A percentile compares a stretch with the other conserved stretches of the same genome.
Conservation (phyloP, 257 asterid genomes). For the Solanum piurae region DNA sequence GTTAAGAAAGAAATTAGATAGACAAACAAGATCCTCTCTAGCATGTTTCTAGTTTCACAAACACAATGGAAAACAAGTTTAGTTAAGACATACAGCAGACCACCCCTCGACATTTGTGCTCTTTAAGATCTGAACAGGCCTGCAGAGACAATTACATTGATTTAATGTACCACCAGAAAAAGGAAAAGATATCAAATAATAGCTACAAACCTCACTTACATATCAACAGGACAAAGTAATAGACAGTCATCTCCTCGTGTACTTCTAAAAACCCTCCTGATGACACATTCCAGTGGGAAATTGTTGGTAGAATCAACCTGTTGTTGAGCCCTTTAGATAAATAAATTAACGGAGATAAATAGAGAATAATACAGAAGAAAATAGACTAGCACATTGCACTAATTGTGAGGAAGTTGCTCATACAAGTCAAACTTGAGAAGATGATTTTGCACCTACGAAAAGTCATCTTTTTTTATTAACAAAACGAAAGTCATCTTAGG, state of each 20-base stretch:
- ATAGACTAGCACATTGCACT: neutral
- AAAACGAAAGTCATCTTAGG: neutral
- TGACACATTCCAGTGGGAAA: slow-evolving; percentile 76
- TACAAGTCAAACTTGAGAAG: neutral
- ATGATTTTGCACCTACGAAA: neutral
- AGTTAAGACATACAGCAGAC: slow-evolving; percentile 77
- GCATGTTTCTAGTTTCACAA: neutral
- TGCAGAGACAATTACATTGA: slow-evolving; percentile 20
- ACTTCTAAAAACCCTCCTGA: slow-evolving; percentile 78
- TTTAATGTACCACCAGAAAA: slow-evolving; percentile 5
- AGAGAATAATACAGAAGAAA: neutral
- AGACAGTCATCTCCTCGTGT: slow-evolving; percentile 80
- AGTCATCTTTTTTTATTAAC: neutral
- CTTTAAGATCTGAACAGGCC: slow-evolving; percentile 93
- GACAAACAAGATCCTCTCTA: neutral
- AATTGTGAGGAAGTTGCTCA: neutral
- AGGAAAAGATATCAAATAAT: neutral
- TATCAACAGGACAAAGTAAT: slow-evolving; percentile 96
- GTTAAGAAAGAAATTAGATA: neutral
- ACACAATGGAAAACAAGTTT: neutral
- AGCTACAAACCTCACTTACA: slow-evolving; percentile 42
- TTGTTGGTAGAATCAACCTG: slow-evolving; percentile 91
- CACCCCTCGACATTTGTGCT: slow-evolving; percentile 95
- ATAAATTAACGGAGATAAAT: neutral
- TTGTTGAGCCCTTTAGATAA: slow-evolving; percentile 6